Evolutionary conservation across 176 grass and related monocot species (phyloP).

Genomic region (Panicum miliaceum): DNA sequence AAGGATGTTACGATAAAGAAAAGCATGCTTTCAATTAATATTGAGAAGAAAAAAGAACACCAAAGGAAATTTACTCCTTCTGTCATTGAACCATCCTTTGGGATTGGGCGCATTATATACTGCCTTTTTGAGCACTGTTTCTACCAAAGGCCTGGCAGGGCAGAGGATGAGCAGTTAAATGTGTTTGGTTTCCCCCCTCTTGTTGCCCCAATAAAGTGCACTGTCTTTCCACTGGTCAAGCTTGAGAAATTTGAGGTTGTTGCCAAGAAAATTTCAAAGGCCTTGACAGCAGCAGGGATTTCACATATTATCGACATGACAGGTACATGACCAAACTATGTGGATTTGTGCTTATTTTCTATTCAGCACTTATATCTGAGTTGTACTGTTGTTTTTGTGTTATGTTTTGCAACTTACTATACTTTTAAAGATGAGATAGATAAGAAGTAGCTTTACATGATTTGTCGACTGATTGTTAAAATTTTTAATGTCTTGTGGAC

Average conservation of each 20-base stretch:
- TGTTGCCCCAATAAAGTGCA: constrained; percentile 93
- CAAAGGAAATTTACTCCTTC: constrained; percentile 94
- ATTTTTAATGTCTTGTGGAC: not conserved
- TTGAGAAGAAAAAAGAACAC: constrained; percentile 91
- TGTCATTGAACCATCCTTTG: constrained; percentile 94
- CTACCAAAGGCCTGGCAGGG: constrained; percentile 70
- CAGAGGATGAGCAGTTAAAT: constrained; percentile 83
- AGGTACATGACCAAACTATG: constrained; percentile 48
- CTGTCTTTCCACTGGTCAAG: constrained; percentile 85
- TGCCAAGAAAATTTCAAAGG: constrained; percentile 78
- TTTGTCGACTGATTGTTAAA: not conserved
- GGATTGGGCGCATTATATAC: constrained; percentile 94
- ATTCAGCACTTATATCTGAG: constrained; percentile 7
- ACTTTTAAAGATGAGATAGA: constrained; percentile 8
- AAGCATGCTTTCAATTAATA: constrained; percentile 82
- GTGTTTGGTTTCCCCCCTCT: constrained; percentile 81
- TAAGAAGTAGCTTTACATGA: not conserved
- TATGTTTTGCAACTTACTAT: not conserved
- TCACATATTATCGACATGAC: constrained; percentile 90
- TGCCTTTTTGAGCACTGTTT: constrained; percentile 87
- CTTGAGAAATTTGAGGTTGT: constrained; percentile 75
- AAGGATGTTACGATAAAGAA: constrained; percentile 76
- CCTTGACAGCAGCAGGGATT: constrained; percentile 72
- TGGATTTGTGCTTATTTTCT: not conserved
- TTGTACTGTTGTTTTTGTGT: not conserved